Evolutionary conservation across 768 basidiomycete genomes (phyloP).

Genomic region (Hygrophorus pudorinus): DNA sequence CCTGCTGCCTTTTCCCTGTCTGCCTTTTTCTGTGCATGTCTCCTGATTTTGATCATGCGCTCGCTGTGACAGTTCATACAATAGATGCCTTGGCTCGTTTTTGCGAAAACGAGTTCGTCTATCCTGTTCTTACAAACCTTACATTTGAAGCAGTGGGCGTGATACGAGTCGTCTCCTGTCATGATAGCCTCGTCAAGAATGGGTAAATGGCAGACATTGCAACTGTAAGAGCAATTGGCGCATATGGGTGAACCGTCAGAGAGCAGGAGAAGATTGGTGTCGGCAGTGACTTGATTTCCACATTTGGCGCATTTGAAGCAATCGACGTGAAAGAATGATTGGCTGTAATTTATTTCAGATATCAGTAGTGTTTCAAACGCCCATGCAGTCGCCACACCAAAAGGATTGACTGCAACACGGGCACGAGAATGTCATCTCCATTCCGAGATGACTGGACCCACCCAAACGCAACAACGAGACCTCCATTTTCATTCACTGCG

Average conservation of each 20-base stretch:
- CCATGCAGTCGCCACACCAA: neutral
- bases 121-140: constrained; percentile 90
- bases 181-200: constrained; percentile 99
- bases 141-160: constrained; percentile 98
- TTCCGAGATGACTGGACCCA: constrained; percentile 30
- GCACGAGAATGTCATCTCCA: neutral
- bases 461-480: constrained; percentile 94
- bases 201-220: constrained; percentile 87
- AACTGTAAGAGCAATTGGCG: constrained; percentile 87
- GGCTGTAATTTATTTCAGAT: constrained; percentile 31
- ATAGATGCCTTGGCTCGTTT: constrained; percentile 96
- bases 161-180: constrained; percentile 98
- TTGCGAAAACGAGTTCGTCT: constrained; percentile 97
- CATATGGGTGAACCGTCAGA: constrained; percentile 98
- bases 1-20: constrained; percentile 42
- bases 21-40: constrained; percentile 83
- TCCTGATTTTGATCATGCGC: constrained; percentile 85
- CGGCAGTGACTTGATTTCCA: constrained; percentile 82
- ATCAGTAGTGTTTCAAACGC: neutral
- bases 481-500: constrained; percentile 72
- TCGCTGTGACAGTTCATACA: constrained; percentile 99
- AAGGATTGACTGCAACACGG: constrained; percentile 1
- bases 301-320: constrained; percentile 99
- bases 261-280: constrained; percentile 92
- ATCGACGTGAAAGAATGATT: constrained; percentile 90